Base-by-base conservation (phyloP, 2,329 filamentous ascomycete genomes). In the Sporothrix dimorphospora region DNA sequence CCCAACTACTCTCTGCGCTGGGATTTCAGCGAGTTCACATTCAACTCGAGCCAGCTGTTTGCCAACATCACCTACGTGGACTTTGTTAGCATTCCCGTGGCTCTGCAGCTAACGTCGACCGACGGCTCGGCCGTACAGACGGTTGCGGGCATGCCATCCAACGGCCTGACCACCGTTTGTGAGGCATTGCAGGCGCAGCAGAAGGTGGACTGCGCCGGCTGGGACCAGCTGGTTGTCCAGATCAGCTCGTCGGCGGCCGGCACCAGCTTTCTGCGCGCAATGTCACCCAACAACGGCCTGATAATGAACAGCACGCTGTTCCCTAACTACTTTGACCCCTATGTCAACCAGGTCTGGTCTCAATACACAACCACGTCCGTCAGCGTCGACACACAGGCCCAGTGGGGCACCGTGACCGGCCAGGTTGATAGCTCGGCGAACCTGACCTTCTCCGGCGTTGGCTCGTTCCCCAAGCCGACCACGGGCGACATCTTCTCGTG, bases 41-140 rank as follows among this genome's bases (percentile, higher is more conserved):
- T 86, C 80, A 91, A 91, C 79, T 76, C 80, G 47, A 77, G 79
- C 42, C 84, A 91, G 79, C 81, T 92, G 5, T 92, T 88, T 77
- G 89, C 87, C 76, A 92, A 92, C 76, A 90, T 94, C 76, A 89
- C 85, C 74, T 91, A 91, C 78, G 92, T 94, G 70, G 92, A 94
- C 82, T 94, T 94, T 80, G 87, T 94, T 74, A 83, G 83, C 76
- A 79, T 91, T 75, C 90, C 91, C n/a, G 85, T 91, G 69, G 85
- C 87, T 0, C 83, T 91, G 74, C 78, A 80, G 73, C 84, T 91
- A 61, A 80, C 81, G 71, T 86, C 84, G 73, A 82, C 82, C 24
- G 78, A 80, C 59, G 87, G 85, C 59, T 74, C 75, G 12, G 75
- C 75, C 19, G 78, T 81, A 21, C 83, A 84, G 74, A 80, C 78